phyloP scores from a whole-genome alignment of 208 protist genomes.

The Endotrypanum monterogeii region DNA sequence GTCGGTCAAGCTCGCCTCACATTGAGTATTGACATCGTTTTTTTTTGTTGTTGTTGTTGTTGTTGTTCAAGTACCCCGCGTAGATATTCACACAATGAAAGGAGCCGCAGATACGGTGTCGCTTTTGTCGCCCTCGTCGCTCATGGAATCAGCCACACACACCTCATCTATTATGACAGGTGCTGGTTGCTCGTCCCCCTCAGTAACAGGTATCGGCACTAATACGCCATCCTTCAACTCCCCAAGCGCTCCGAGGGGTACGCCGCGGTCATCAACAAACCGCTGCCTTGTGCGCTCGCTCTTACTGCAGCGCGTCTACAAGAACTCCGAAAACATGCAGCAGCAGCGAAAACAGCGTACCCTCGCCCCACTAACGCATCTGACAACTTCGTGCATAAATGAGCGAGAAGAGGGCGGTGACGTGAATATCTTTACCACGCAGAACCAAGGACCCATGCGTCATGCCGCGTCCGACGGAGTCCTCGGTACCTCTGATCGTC shows the following conservation, averaged over 20 bases:
- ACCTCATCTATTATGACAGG: background rate
- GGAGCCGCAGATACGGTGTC: background rate
- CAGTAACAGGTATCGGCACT: background rate
- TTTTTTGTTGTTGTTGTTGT: background rate
- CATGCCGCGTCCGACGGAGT: background rate
- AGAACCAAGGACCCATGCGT: background rate
- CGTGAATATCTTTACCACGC: background rate
- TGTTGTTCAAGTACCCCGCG: no score
- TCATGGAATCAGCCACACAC: background rate
- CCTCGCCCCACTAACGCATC: background rate
- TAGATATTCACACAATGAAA: background rate
- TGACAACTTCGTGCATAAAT: background rate
- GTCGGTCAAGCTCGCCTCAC: background rate
- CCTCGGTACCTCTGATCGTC: background rate
- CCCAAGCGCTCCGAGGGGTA: constrained; percentile 12
- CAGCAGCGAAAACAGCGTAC: background rate
- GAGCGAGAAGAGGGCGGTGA: background rate
- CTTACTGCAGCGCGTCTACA: constrained; percentile 11
- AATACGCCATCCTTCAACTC: background rate
- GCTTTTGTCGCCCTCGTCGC: background rate
- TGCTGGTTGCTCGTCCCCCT: background rate
- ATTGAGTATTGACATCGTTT: background rate
- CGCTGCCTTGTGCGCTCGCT: constrained; percentile 19
- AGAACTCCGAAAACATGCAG: background rate
- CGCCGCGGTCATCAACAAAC: constrained; percentile 10